Evolutionary conservation across 192 early-diverging fungal species (phyloP), one percentile per base, ranked within the genome.

Genomic region (Coemansia reversa): DNA sequence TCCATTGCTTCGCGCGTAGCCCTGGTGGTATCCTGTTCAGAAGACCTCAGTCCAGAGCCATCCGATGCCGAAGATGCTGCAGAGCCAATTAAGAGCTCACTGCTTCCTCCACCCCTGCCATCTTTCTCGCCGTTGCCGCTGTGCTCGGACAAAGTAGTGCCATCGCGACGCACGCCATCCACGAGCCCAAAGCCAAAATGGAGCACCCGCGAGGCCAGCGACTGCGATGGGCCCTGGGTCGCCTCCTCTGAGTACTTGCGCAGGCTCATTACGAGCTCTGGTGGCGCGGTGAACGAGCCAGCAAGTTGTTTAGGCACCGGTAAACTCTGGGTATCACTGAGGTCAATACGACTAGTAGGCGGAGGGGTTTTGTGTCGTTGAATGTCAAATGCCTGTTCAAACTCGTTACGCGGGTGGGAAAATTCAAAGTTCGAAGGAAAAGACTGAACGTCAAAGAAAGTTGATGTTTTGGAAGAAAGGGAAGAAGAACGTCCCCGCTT

Each of bases 361-460:
- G n/a, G 55, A 16, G 51, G 60, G 30, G 49, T 49, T 30, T 32
- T 49, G 35, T 49, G 22, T 25, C 29, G 24, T 4, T 23, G 33
- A 62, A 70, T 60, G 45, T 69, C 67, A 30, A 74, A 73, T 14
- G 63, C 49, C 32, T 62, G 47, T 49, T 74, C 72, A 33, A 80
- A 74, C 60, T 70, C 45, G 29, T 47, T 67, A 56, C 68, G 71
- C 14, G 67, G 69, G 20, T 52, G 69, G 29, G 52, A 55, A 50
- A 45, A 8, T 47, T 51, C 5, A 22, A 51, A 33, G 9, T 51
- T 54, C 2, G 64, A 56, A 29, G 62, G 55, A 64, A 70, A 79
- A 24, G 69, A 65, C 58, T 64, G 51, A 28, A 74, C 22, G 53
- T 74, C 57, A 48, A 79, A 65, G 35, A 67, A 70, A 20, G 58